Base-by-base conservation (phyloP, 441 rosid genomes). In the Lepidium campestre region DNA sequence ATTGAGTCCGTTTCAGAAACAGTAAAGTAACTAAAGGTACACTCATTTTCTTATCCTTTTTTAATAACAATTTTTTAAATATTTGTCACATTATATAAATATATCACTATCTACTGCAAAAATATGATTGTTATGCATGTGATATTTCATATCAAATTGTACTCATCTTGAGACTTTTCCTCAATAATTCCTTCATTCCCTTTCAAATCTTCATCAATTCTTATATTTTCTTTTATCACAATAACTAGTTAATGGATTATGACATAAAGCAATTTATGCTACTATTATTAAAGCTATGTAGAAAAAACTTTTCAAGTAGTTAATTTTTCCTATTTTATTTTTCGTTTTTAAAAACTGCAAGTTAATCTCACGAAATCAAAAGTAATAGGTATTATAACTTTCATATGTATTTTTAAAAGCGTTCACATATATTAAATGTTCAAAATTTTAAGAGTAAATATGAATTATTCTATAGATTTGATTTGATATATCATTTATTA, bases 111-210 rank as follows among this genome's bases (percentile, higher is more conserved):
- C 75, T 63, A 20, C 64, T 63, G 58, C 65, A 46, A 20, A 40
- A 32, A 48, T 48, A 31, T 71, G 75, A 64, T 71, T 57, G 70
- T 71, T 64, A 48, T 64, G 46, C 71, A 64, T 71, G 75, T 64
- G 75, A 71, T 71, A 15, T 47, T 48, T 64, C 53, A 47, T 39
- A 45, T 64, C 70, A 57, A 31, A 64, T 11, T 29, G 59, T 71
- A 64, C 65, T 22, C 70, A 71, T 48, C 70, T 64, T 39, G 20
- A 37, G 65, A 64, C 75, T 31, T 64, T 71, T 47, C 65, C 70
- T 71, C 65, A 39, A 41, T 63, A 64, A 71, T 71, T 64, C 50
- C 42, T 45, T 66, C 45, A 54, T 42, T 39, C 73, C 29, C 36
- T 53, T 23, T 59, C 23, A 49, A 11, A 13, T 41, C 20, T 50